phyloP scores from a whole-genome alignment of 495 filamentous ascomycete genomes.

The Diplogelasinospora grovesii region DNA sequence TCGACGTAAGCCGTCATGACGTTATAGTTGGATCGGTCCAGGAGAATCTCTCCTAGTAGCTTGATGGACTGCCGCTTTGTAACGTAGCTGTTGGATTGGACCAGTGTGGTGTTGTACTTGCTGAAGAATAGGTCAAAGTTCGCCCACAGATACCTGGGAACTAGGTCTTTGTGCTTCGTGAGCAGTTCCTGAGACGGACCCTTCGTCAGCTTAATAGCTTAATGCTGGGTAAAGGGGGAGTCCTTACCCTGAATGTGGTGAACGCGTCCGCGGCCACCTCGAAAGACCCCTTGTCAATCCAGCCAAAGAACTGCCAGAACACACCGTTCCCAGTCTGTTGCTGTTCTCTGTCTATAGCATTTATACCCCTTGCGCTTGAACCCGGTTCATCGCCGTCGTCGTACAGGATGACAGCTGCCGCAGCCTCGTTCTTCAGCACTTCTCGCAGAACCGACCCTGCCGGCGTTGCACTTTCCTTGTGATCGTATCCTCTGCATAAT shows the following conservation, averaged over 20 bases:
- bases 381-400: constrained; percentile 66
- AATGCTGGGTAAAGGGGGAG: not conserved
- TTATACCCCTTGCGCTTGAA: constrained; percentile 48
- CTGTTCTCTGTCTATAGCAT: constrained; percentile 58
- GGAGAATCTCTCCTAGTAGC: constrained; percentile 85
- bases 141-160: constrained; percentile 74
- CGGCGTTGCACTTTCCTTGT: constrained; percentile 85
- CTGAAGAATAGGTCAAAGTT: constrained; percentile 91
- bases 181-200: constrained; percentile 92
- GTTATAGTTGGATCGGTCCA: constrained; percentile 93
- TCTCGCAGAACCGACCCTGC: constrained; percentile 89
- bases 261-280: constrained; percentile 97
- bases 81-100: constrained; percentile 91
- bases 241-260: constrained; percentile 84
- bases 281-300: constrained; percentile 91
- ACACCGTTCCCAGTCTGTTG: constrained; percentile 69
- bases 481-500: constrained; percentile 81
- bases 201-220: not conserved
- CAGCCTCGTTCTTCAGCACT: constrained; percentile 82
- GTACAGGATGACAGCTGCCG: constrained; percentile 84
- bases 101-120: constrained; percentile 79
- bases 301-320: constrained; percentile 97
- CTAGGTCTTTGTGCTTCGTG: constrained; percentile 85
- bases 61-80: constrained; percentile 98
- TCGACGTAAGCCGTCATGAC: constrained; percentile 98